Percentiles rank a stretch among this genome's conserved stretches.
phyloP scores from a whole-genome alignment of 2,329 filamentous ascomycete species.

The Fusarium sororula region DNA sequence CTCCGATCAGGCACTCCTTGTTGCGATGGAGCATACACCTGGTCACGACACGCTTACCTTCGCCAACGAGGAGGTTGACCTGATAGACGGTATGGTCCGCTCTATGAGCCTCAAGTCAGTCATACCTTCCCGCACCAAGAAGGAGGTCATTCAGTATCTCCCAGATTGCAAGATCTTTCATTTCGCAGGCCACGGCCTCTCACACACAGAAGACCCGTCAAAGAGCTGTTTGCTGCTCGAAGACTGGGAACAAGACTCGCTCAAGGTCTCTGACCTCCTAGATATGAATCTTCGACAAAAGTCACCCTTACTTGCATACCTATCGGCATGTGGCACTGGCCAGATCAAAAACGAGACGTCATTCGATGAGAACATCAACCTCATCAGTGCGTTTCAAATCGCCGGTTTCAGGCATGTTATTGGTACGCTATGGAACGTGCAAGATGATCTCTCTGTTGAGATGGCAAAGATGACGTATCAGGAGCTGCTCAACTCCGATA shows the following conservation, averaged over 20 bases:
- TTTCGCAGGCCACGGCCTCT: not conserved
- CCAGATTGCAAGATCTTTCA: not conserved
- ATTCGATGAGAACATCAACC: not conserved
- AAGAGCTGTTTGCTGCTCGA: not conserved
- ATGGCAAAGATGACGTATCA: not conserved
- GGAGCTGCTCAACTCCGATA: rapidly evolving
- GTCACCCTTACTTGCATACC: not conserved
- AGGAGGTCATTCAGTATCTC: not conserved
- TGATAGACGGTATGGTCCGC: rapidly evolving
- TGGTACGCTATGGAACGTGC: not conserved
- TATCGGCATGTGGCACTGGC: not conserved
- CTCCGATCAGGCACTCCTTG: not conserved
- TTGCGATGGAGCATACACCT: not conserved
- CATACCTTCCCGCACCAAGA: not conserved
- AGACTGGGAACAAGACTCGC: not conserved
- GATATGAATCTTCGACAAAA: not conserved
- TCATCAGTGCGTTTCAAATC: not conserved
- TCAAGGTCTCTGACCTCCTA: not conserved
- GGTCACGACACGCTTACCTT: not conserved
- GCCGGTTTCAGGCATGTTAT: not conserved
- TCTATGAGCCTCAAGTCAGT: not conserved
- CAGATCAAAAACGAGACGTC: not conserved
- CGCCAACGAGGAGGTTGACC: not conserved
- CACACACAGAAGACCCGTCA: not conserved
- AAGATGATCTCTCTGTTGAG: not conserved